phyloP scores from a whole-genome alignment of 2,329 filamentous ascomycete species.

The Sclerotinia minor region DNA sequence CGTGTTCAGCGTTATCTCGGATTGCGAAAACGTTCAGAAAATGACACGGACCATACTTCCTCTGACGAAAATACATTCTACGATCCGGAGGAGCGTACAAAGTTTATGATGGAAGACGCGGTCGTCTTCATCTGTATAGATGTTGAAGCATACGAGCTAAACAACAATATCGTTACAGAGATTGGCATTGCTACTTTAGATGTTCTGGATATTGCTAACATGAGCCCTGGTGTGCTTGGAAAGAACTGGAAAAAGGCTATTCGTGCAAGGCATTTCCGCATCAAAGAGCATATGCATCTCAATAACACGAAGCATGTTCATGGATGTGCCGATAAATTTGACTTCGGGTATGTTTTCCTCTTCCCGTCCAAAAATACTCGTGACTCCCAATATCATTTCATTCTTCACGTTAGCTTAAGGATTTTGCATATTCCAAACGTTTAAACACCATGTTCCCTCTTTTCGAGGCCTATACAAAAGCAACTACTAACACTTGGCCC shows the following conservation, averaged over 20 bases:
- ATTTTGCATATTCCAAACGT: neutral
- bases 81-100: slow-evolving; percentile 48
- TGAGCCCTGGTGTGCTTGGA: slow-evolving; percentile 62
- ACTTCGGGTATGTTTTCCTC: slow-evolving; percentile 63
- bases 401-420: too few species aligned
- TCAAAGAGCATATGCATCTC: slow-evolving; percentile 66
- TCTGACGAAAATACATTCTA: slow-evolving; percentile 42
- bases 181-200: slow-evolving; percentile 83
- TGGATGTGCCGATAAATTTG: slow-evolving; percentile 72
- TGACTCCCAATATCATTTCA: neutral
- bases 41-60: slow-evolving; percentile 23
- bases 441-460: neutral
- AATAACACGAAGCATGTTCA: slow-evolving; percentile 67
- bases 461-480: neutral
- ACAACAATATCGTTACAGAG: slow-evolving; percentile 72
- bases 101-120: slow-evolving; percentile 52
- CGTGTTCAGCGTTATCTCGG: slow-evolving; percentile 71
- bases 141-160: slow-evolving; percentile 74
- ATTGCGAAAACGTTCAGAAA: slow-evolving; percentile 48
- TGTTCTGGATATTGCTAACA: slow-evolving; percentile 54
- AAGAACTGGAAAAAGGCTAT: slow-evolving; percentile 68
- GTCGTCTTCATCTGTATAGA: slow-evolving; percentile 78
- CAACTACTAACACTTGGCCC: neutral
- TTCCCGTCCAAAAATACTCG: neutral
- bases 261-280: slow-evolving; percentile 71